A percentile compares a stretch with the other conserved stretches of the same genome.
Conservation (phyloP, 2,329 filamentous ascomycete species). For the Beauveria rudraprayagi region DNA sequence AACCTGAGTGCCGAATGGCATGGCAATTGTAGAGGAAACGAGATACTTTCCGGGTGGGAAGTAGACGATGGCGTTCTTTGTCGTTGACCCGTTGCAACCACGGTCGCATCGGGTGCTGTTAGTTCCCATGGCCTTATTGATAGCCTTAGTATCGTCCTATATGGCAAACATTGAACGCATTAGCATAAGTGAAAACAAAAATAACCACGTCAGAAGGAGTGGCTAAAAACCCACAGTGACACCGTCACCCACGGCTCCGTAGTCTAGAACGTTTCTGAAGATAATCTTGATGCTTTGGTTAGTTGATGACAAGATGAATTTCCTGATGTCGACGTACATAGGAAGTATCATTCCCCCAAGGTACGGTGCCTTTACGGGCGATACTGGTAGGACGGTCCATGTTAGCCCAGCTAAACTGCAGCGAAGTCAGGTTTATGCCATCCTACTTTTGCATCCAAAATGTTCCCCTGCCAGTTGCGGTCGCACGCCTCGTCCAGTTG, state of each 20-base stretch:
- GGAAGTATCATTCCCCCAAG: too few species aligned
- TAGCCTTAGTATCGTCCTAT: slow-evolving; percentile 26
- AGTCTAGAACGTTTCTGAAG: slow-evolving; percentile 2
- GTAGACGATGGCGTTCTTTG: slow-evolving; percentile 6
- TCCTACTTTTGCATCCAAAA: too few species aligned
- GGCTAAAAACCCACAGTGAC: not conserved
- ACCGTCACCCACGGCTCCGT: not conserved
- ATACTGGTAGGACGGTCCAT: too few species aligned
- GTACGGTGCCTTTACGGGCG: too few species aligned
- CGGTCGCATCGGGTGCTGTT: not conserved
- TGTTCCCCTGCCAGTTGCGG: too few species aligned
- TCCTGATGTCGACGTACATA: too few species aligned
- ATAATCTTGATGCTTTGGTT: not conserved
- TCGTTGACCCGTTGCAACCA: not conserved
- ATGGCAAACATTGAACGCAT: not conserved
- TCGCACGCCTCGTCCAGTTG: too few species aligned
- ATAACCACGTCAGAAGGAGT: too few species aligned
- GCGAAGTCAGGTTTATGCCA: too few species aligned
- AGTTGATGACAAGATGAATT: not conserved
- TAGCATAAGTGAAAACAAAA: not conserved
- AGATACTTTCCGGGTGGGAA: slow-evolving; percentile 16
- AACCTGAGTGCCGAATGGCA: not conserved
- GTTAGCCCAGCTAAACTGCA: too few species aligned
- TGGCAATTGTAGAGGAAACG: not conserved
- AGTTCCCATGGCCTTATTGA: slow-evolving; percentile 22